Percentiles rank a stretch among this genome's conserved stretches.
Conservation (phyloP, 352 stramenopile genomes). For the Aphanomyces stellatus region DNA sequence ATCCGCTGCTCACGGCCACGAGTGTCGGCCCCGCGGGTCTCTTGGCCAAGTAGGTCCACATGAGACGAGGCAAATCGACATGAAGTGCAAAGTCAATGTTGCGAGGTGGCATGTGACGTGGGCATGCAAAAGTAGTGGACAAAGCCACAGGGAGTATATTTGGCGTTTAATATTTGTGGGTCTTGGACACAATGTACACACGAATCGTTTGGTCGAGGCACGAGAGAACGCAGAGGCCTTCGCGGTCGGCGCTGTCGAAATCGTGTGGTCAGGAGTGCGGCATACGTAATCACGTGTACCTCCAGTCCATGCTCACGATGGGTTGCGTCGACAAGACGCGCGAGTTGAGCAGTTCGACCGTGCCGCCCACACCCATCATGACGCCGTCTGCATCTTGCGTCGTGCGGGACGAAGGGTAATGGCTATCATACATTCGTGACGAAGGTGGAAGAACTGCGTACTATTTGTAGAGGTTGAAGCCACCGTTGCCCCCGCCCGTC, state of each 20-base stretch:
- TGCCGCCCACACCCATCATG: conserved; percentile 83
- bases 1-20: conserved; percentile 36
- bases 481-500: conserved; percentile 93
- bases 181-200: conserved; percentile 94
- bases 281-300: conserved; percentile 23
- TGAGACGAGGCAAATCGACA: no score
- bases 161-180: conserved; percentile 92
- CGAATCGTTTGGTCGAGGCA: conserved; percentile 94
- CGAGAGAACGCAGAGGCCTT: conserved; percentile 86
- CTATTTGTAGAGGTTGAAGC: conserved; percentile 98
- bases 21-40: conserved; percentile 67
- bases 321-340: conserved; percentile 93
- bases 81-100: no score
- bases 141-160: background rate
- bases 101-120: no score
- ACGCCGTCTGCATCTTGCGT: conserved; percentile 78
- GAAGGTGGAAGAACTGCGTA: conserved; percentile 36
- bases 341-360: conserved; percentile 93
- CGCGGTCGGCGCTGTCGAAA: conserved; percentile 68
- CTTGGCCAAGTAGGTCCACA: conserved; percentile 38
- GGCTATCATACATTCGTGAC: conserved; percentile 27
- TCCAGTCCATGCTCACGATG: conserved; percentile 96
- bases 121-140: background rate
- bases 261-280: background rate
- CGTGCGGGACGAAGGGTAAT: conserved; percentile 73